Percentiles rank a stretch among this genome's conserved stretches.
These are phyloP conservation scores for Hyphochytrium catenoides DNA, from an alignment of 352 stramenopile genomes.

Conservation along the genomic window DNA sequence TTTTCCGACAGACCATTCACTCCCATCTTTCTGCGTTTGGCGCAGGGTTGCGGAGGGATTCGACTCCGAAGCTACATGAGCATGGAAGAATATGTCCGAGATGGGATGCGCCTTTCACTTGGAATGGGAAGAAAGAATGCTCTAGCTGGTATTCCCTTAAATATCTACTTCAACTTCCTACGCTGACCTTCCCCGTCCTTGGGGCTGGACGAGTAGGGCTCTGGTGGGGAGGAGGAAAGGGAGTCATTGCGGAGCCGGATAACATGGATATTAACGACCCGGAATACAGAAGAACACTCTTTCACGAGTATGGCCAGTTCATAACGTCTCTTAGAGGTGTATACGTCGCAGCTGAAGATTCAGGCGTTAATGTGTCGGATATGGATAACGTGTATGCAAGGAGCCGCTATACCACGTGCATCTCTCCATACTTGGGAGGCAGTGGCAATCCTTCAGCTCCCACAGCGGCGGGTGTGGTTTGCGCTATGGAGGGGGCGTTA, in stretches of 20 bases:
- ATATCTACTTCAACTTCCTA: no score
- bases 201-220: no score
- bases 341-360: constrained; percentile 4
- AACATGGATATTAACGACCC: neutral
- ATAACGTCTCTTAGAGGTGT: constrained; percentile 1
- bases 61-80: constrained; percentile 1
- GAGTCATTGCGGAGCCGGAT: constrained; percentile 2
- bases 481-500: no score
- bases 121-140: constrained; percentile 3
- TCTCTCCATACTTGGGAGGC: neutral
- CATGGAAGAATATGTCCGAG: constrained; percentile 1
- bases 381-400: constrained; percentile 1
- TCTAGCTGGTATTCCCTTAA: no score
- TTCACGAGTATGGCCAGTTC: constrained; percentile 2
- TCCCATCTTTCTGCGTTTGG: no score
- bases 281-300: neutral
- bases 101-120: constrained; percentile 2
- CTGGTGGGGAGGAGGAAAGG: constrained; percentile 4
- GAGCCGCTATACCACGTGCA: constrained; percentile 3
- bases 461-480: no score
- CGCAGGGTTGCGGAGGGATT: constrained; percentile 5
- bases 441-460: no score
- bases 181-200: no score
- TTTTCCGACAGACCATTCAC: no score
- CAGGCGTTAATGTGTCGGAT: constrained; percentile 1